Base-by-base conservation (phyloP, 495 filamentous ascomycete species). In the Corynascus novoguineensis region DNA sequence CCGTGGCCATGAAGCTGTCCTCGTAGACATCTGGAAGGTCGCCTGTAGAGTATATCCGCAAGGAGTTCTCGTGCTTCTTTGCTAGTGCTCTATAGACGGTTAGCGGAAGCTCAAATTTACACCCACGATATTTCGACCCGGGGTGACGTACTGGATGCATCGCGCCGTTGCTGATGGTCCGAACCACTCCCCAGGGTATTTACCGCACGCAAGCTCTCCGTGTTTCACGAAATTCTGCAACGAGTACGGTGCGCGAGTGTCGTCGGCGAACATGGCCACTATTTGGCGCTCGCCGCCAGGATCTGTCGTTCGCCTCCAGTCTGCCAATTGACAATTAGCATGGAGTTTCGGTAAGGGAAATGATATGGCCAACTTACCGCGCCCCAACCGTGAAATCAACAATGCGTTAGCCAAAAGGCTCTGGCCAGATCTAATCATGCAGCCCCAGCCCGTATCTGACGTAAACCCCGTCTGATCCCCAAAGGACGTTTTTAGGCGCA, bases 391-490 rank as follows among this genome's bases (percentile, higher is more conserved):
- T 35, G 92, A 71, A 22, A 86, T 79, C 11, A 79, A 67, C 53
- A 97, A 73, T 5, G 92, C 79, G 68, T 97, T 97, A 34, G 92
- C 93, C 31, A 99, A 75, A 15, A 99, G 75, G 62, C 89, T 89
- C 73, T 99, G 95, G 11, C 93, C 95, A 0, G 92, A 96, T 62
- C 95, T 79, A 61, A 99, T 97, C 95, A 99, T 99, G 65, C 95
- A 99, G 1, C 95, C 95, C 91, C 95, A 99, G 32, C 93, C 93
- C 0, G 89, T 89, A 71, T 99, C 95, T 2, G 89, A 92, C 21
- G 89, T 86, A 73, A 99, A 99, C 19, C 90, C 92, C 24, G 78
- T 77, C 51, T 88, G 79, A 53, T 93, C 89, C 27, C 83, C 81
- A 28, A 97, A 77, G 64, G 92, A 88, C 42, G 78, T 92, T 63